Evolutionary conservation across 2,329 filamentous ascomycete genomes (phyloP).

Genomic region (Metarhizium rileyi): DNA sequence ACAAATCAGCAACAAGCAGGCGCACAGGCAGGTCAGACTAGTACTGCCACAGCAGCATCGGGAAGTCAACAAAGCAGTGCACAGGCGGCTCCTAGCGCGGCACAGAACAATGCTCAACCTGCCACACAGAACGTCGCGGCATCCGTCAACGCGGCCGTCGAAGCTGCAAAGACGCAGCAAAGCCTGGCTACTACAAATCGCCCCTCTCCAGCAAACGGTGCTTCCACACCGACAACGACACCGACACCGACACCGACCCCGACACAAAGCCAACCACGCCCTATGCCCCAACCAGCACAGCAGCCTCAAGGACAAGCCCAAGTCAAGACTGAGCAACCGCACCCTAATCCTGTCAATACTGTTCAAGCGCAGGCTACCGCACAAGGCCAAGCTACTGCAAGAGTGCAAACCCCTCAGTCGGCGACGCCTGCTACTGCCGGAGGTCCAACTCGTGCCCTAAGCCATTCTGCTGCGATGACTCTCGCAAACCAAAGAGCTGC

Average conservation of each 20-base stretch:
- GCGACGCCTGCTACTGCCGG: constrained; percentile 28
- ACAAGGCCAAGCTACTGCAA: constrained; percentile 37
- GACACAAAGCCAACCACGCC: constrained; percentile 18
- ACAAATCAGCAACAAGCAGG: constrained; percentile 13
- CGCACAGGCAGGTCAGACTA: constrained; percentile 12
- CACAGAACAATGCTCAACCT: constrained; percentile 18
- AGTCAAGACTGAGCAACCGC: constrained; percentile 23
- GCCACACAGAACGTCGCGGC: constrained; percentile 23
- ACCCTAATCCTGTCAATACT: constrained; percentile 38
- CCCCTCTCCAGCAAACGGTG: constrained; percentile 20
- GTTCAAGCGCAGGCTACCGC: constrained; percentile 30
- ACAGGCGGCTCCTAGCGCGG: constrained; percentile 12
- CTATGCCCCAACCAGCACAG: constrained; percentile 16
- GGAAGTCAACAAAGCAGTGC: constrained; percentile 15
- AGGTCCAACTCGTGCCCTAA: constrained; percentile 32
- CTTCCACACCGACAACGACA: constrained; percentile 12
- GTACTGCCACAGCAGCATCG: constrained; percentile 15
- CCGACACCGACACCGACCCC: not conserved
- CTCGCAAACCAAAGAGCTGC: constrained; percentile 34
- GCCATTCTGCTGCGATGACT: constrained; percentile 39
- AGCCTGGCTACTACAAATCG: constrained; percentile 19
- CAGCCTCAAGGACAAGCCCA: constrained; percentile 16
- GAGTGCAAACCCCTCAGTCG: constrained; percentile 40
- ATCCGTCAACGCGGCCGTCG: constrained; percentile 34
- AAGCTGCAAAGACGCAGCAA: constrained; percentile 36